Evolutionary conservation across 1,284 basidiomycete genomes (phyloP).

Genomic region (Athelia psychrophila): DNA sequence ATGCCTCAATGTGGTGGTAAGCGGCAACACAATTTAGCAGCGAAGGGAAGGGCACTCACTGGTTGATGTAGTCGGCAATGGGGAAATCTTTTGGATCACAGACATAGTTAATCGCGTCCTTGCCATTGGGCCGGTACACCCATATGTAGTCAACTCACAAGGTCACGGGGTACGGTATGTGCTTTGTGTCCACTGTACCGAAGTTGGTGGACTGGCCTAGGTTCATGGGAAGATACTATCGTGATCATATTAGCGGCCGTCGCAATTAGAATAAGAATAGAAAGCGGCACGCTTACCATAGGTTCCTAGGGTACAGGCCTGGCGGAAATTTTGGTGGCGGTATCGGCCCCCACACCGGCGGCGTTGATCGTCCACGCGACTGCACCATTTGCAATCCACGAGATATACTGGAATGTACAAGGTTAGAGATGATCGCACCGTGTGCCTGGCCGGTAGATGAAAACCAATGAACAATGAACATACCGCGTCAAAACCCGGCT

Average conservation of each 20-base stretch:
- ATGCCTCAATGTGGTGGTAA: conserved; percentile 33
- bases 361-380: conserved; percentile 58
- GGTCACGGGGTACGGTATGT: conserved; percentile 65
- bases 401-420: conserved; percentile 39
- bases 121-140: conserved; percentile 79
- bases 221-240: conserved; percentile 75
- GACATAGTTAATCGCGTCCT: conserved; percentile 67
- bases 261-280: not conserved
- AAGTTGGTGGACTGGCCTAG: conserved; percentile 83
- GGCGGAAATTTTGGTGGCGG: conserved; percentile 46
- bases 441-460: no score
- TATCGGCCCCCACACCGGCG: conserved; percentile 53
- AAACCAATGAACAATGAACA: no score
- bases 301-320: conserved; percentile 64
- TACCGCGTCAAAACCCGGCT: conserved; percentile 24
- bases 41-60: conserved; percentile 33
- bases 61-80: conserved; percentile 71
- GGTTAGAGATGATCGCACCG: no score
- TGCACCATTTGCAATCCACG: conserved; percentile 52
- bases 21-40: not conserved
- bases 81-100: conserved; percentile 83
- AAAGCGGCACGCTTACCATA: conserved; percentile 37
- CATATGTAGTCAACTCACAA: conserved; percentile 85
- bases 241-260: not conserved
- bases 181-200: conserved; percentile 60